These are phyloP conservation scores for Mrakiaceae sp. DNA, from an alignment of 1,284 basidiomycete genomes.

Conservation along the genomic window DNA sequence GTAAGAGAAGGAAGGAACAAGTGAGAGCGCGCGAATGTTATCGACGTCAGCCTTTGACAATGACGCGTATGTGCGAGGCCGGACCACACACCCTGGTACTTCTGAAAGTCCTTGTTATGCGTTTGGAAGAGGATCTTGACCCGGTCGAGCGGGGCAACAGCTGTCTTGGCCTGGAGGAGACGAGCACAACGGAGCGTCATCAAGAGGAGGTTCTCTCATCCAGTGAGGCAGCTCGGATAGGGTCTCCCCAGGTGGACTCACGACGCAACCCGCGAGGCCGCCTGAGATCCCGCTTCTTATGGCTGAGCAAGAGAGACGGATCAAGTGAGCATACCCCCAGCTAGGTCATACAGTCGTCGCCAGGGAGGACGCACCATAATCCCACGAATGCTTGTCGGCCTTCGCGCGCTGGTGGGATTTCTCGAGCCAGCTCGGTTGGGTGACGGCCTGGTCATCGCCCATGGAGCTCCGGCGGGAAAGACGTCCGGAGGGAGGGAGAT, in stretches of 20 bases:
- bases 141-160: conserved; percentile 90
- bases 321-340: no score
- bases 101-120: conserved; percentile 84
- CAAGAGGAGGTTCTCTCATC: background rate
- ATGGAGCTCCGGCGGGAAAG: background rate
- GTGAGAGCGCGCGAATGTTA: background rate
- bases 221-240: background rate
- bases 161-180: conserved; percentile 71
- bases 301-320: conserved; percentile 22
- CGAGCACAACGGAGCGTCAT: background rate
- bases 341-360: background rate
- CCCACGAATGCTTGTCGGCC: conserved; percentile 55
- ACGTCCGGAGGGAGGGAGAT: no score
- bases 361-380: conserved; percentile 42
- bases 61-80: background rate
- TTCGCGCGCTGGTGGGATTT: conserved; percentile 48
- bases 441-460: background rate
- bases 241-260: conserved; percentile 38
- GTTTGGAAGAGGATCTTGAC: conserved; percentile 99
- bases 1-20: background rate
- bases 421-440: conserved; percentile 12
- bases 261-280: conserved; percentile 84
- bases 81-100: conserved; percentile 65
- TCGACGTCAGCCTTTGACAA: background rate
- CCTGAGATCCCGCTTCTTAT: conserved; percentile 61